Evolutionary conservation across 768 basidiomycete genomes (phyloP).

Genomic region (Glaciozyma antarctica): DNA sequence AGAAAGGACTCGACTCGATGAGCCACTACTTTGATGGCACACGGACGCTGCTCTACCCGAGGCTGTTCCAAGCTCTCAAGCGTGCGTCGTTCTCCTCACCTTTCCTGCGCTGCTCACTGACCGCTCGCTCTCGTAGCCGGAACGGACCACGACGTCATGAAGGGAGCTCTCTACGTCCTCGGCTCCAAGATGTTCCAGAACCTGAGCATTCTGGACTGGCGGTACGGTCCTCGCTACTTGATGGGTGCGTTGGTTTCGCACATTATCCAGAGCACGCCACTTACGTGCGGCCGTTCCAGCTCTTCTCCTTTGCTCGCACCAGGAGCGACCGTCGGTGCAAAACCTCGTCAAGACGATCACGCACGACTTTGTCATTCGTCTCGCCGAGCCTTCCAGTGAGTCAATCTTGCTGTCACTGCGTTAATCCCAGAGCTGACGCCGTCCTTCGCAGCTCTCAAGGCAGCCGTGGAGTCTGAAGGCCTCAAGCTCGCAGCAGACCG

Average conservation of each 20-base stretch:
- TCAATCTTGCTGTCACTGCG: no score
- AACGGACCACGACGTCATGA: conserved; percentile 79
- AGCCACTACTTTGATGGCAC: conserved; percentile 42
- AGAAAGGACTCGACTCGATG: conserved; percentile 50
- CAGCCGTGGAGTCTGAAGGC: conserved; percentile 11
- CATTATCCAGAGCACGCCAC: no score
- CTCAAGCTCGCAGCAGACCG: conserved; percentile 5
- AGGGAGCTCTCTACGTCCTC: conserved; percentile 52
- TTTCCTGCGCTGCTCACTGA: conserved; percentile 32
- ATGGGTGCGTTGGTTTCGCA: conserved; percentile 29
- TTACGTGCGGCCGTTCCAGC: conserved; percentile 26
- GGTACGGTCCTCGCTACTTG: conserved; percentile 52
- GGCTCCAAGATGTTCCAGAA: conserved; percentile 34
- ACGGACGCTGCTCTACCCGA: conserved; percentile 39
- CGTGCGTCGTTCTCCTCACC: conserved; percentile 43
- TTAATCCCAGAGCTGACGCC: neutral
- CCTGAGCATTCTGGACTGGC: conserved; percentile 50
- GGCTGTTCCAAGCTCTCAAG: conserved; percentile 40
- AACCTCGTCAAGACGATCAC: conserved; percentile 56
- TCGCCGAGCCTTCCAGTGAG: conserved; percentile 29
- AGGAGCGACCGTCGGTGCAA: conserved; percentile 76
- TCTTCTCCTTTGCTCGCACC: conserved; percentile 65
- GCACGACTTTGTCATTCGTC: conserved; percentile 35
- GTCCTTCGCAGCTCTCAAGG: conserved; percentile 11
- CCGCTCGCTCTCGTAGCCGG: conserved; percentile 57